phyloP scores from a whole-genome alignment of 2,329 filamentous ascomycete genomes.

The Aspergillus aculeatus region DNA sequence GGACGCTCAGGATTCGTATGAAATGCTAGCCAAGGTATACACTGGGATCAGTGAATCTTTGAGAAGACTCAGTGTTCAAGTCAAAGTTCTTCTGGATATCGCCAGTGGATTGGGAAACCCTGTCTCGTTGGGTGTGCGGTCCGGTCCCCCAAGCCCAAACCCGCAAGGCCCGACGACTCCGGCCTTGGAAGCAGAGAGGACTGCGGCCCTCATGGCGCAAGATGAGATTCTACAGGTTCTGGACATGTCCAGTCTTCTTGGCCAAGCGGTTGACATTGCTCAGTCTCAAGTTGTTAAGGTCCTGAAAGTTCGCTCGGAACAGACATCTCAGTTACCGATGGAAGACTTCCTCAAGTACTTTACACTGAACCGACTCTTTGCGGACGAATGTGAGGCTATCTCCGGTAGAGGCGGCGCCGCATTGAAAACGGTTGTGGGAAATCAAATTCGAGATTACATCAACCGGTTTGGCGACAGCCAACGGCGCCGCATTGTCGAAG shows the following conservation, averaged over 20 bases:
- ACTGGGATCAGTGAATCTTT: slow-evolving; percentile 84
- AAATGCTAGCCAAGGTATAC: slow-evolving; percentile 78
- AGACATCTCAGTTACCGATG: slow-evolving; percentile 55
- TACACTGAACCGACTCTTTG: slow-evolving; percentile 62
- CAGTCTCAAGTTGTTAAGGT: slow-evolving; percentile 65
- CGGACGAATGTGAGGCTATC: slow-evolving; percentile 66
- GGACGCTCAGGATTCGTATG: slow-evolving; percentile 80
- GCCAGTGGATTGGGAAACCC: slow-evolving; percentile 62
- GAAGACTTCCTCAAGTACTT: slow-evolving; percentile 62
- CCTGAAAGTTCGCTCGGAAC: slow-evolving; percentile 62
- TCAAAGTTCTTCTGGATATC: slow-evolving; percentile 92
- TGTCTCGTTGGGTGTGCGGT: slow-evolving; percentile 41
- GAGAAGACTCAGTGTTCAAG: slow-evolving; percentile 80
- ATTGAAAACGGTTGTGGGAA: slow-evolving; percentile 61
- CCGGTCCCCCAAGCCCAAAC: slow-evolving; percentile 49
- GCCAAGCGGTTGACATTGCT: slow-evolving; percentile 65
- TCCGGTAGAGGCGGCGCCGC: slow-evolving; percentile 61
- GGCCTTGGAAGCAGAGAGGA: slow-evolving; percentile 25
- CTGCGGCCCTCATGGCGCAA: slow-evolving; percentile 42
- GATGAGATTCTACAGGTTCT: slow-evolving; percentile 63
- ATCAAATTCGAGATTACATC: slow-evolving; percentile 64
- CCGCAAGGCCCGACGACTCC: slow-evolving; percentile 45
- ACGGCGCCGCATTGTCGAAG: slow-evolving; percentile 56
- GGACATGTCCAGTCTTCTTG: slow-evolving; percentile 64
- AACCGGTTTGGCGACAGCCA: slow-evolving; percentile 56